Base-by-base conservation (phyloP, 2,329 filamentous ascomycete genomes). In the Diplodia intermedia region DNA sequence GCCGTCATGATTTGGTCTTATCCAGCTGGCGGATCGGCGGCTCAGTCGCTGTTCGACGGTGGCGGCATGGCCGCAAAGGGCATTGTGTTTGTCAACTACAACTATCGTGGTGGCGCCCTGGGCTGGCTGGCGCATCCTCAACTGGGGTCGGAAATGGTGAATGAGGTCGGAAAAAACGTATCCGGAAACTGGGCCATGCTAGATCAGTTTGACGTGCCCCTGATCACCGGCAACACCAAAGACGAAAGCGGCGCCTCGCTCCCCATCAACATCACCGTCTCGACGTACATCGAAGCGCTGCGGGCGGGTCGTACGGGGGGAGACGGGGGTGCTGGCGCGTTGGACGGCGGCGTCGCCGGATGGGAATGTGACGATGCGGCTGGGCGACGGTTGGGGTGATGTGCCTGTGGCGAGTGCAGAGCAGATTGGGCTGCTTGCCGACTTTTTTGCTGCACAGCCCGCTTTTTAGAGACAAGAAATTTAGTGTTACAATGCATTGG, bases 91-190 rank as follows among this genome's bases (percentile, higher is more conserved):
- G 91, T 94, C 0, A 86, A 89, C 0, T 88, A 94, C 74, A 94
- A 93, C 79, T 94, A 95, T 79, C 89, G 91, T 1, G 82, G 91
- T 0, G 90, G 86, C 7, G 90, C 88, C 0, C 93, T 93, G 70
- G 91, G 91, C 0, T 93, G 94, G 75, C 77, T 91, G 33, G 84
- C 86, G 1, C 86, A 82, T n/a, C 76, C 76, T 9, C 71, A 86
- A 66, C 83, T 86, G 26, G 80, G 81, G n/a, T 82, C 81, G 23
- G 84, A 84, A 69, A 87, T 86, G 0, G 86, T 82, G 18, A 75
- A 76, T 8, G 71, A 86, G 66, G 83, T 86, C 23, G 80, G 81
- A n/a, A 82, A 80, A 31, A 84, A 84, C 69, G 88, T 86, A 0
- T 72, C 86, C 40, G 79, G 89, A 57, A 83, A 83, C 66, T 66